Evolutionary conservation across 2,329 filamentous ascomycete genomes (phyloP), one percentile per base, ranked within the genome.

Genomic region (Hypoxylon sp.): DNA sequence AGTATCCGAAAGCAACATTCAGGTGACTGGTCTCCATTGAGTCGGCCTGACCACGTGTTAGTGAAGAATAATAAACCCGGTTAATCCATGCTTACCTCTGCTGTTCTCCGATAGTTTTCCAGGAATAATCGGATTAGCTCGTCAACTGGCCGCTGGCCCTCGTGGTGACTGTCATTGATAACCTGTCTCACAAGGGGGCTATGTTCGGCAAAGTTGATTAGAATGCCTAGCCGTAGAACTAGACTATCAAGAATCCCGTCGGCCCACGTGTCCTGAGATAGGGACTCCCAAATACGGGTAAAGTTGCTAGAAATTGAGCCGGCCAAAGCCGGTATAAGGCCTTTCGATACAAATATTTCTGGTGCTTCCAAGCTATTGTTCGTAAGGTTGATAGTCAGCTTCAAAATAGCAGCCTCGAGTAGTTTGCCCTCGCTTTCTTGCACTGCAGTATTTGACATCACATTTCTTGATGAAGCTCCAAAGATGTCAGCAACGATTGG

Each of bases 121-220:
- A 90, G 81, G 79, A 94, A 97, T 9, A 91, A 82, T 42, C 81
- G 80, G 33, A 92, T 84, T 37, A 97, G 83, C 54, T 80, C 80
- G 53, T 89, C 85, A 37, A 94, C 80, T 6, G 88, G 76, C 53
- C 82, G 75, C 78, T 81, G 64, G 76, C 75, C 42, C 70, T 79
- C 60, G 76, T 79, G 63, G 51, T 70, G 79, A 71, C 67, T 77
- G 67, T 76, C 88, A 71, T 78, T 86, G 75, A 79, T 82, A 68
- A 75, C 81, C 50, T 81, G 78, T 59, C 90, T 85, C 11, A 92
- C 90, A 22, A 84, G 78, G 14, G 89, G 83, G 75, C 90, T 94
- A 76, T 93, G 91, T 78, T 97, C 94, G 8, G 93, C 88, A 60
- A 98, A 87, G 75, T 98, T 98, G 79, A 97, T 97, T 80, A 95